Evolutionary conservation across 208 protist species (phyloP), one percentile per base, ranked within the genome.

Genomic region (Crithidia acanthocephali): DNA sequence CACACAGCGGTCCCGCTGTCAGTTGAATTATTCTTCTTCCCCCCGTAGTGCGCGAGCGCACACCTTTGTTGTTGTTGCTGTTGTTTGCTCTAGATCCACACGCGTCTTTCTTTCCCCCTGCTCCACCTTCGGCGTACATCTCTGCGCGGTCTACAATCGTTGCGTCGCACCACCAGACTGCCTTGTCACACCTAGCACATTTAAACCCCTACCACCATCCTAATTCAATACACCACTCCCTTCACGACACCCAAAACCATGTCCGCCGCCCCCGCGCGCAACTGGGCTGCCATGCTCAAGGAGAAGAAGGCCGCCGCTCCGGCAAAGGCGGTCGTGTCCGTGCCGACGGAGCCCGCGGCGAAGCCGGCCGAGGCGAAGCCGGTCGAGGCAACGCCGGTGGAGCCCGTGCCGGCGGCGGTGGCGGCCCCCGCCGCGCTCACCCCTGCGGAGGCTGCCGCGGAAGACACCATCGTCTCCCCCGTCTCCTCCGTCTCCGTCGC

Each of bases 241-340:
- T 53, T 53, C 5, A 53, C 22, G 7, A 2, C 37, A 44, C 48
- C 48, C 5, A 22, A 2, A 23, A 28, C 48, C 52, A 93, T 91
- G 85, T 94, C 88, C 52, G 84, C 88, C 20, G 87, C 82, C 79
- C 68, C 80, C 20, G 81, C 60, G 7, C 85, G 84, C 27, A 90
- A 81, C 67, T 73, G 82, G 53, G 83, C 76, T 1, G 74, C 79
- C 23, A 88, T 83, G 72, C 79, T 93, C 45, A 93, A 90, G 76
- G 79, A 83, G 72, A 67, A 78, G 63, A 82, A 83, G 61, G 53
- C 72, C 16, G 57, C 74, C 18, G 33, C 22, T 13, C 40, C 28
- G 8, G 32, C 28, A 11, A 59, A 56, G 67, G 18, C 47, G 22
- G 53, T 37, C n/a, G 56, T 63, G 28, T 37, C 33, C 27, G 47